A percentile compares a stretch with the other conserved stretches of the same genome.
Evolutionary conservation across 2,329 filamentous ascomycete genomes (phyloP).

Genomic region (Neonectria magnoliae): DNA sequence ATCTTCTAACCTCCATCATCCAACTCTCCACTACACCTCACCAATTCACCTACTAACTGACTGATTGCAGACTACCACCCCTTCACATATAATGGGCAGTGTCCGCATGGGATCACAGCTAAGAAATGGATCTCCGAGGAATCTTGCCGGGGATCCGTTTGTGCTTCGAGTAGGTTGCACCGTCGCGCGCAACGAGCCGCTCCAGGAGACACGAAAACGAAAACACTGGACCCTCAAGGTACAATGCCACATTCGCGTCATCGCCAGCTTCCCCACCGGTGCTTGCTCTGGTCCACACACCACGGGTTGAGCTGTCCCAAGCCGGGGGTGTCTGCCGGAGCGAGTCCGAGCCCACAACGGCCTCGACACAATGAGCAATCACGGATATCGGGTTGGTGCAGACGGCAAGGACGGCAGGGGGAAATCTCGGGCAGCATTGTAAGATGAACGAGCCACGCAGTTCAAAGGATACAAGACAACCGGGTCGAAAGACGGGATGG

Average conservation of each 20-base stretch:
- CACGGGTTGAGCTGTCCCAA: constrained; percentile 20
- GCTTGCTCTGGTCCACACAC: constrained; percentile 28
- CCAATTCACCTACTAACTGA: neutral
- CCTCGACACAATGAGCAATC: constrained; percentile 25
- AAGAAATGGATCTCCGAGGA: constrained; percentile 18
- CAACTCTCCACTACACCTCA: neutral
- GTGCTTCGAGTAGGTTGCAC: constrained; percentile 11
- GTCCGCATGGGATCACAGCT: neutral
- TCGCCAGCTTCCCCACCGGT: constrained; percentile 38
- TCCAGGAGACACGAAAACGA: constrained; percentile 41
- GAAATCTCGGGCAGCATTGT: constrained; percentile 13
- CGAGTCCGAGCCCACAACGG: constrained; percentile 27
- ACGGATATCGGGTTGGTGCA: constrained; percentile 37
- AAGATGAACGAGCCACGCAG: constrained; percentile 13
- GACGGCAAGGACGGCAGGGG: constrained; percentile 25
- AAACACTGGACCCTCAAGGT: constrained; percentile 41
- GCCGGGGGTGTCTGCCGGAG: constrained; percentile 7
- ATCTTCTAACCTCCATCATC: neutral
- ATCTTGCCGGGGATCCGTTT: constrained; percentile 18
- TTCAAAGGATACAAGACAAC: constrained; percentile 6
- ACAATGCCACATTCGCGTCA: constrained; percentile 46
- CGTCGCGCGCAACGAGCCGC: constrained; percentile 17
- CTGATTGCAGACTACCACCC: neutral
- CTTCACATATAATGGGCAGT: neutral
- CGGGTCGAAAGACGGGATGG: neutral